Evolutionary conservation across 2,329 filamentous ascomycete genomes (phyloP), one percentile per base, ranked within the genome.

Genomic region (Pyricularia sp.): DNA sequence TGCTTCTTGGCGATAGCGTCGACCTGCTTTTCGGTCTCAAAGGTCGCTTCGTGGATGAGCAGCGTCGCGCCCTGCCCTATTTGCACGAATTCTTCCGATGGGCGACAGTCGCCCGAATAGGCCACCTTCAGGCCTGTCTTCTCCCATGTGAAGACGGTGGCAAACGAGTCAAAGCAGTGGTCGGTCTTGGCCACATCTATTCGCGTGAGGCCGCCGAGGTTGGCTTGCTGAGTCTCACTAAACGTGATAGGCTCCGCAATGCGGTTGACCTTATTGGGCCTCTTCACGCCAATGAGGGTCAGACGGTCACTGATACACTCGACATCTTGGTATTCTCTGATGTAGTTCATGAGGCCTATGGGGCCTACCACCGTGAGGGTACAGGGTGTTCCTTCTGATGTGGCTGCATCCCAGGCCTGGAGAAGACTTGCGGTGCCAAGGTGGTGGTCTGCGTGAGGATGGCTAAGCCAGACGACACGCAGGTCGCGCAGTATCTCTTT

Each of bases 361-460:
- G 93, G 87, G 11, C 92, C 92, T 20, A 92, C 86, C 55, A 98
- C 79, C 66, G 86, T 83, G 10, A 96, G 83, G 64, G 69, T 59
- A 5, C 65, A 33, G 61, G 55, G 25, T 11, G 68, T 74, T 67
- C 73, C 75, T 36, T 72, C 71, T 33, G 71, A 77, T 69, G 80
- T 85, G 71, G 79, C 81, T 63, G 88, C 84, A 68, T 92, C 88
- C 92, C 93, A 97, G 6, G 91, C 92, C 74, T 87, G 89, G 75
- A 98, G 87, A n/a, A 98, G 82, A 6, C 89, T 86, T n/a, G 87
- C 84, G 0, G 89, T 92, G 31, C 95, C 95, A 25, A 99, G 85
- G 76, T 98, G 95, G 79, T 99, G 95, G 79, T 99, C 95, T 4
- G 95, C 95, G 78, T 99, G 95, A 71, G 97, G 83, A 80, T 99